phyloP scores from a whole-genome alignment of 2,329 filamentous ascomycete species.

The Colletotrichum sojae region DNA sequence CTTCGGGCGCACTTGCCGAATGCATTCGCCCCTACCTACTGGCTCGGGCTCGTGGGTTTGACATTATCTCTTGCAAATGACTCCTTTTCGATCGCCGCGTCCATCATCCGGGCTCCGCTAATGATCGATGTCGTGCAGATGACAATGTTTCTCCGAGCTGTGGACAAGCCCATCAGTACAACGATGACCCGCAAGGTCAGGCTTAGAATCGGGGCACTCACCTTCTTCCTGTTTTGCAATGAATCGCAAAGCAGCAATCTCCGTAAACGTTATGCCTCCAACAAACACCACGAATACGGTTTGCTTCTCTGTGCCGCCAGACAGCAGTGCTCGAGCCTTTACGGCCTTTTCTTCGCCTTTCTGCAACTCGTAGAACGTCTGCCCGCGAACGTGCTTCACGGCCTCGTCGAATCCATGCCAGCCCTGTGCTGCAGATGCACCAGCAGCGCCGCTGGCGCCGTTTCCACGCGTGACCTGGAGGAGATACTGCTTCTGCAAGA shows the following conservation, averaged over 20 bases:
- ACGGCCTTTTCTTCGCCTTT: slow-evolving; percentile 94
- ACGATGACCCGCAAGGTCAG: background rate
- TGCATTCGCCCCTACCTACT: slow-evolving; percentile 10
- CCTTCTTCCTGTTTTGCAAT: slow-evolving; percentile 87
- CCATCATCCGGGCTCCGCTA: slow-evolving; percentile 91
- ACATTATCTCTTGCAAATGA: slow-evolving; percentile 66
- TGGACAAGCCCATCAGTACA: background rate
- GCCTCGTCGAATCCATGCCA: slow-evolving; percentile 96
- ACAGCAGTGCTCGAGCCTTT: slow-evolving; percentile 86
- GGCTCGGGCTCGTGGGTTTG: slow-evolving; percentile 41
- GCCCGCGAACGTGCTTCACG: slow-evolving; percentile 87
- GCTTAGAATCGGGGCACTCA: slow-evolving; percentile 46
- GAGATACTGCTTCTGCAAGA: slow-evolving; percentile 91
- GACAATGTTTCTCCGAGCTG: slow-evolving; percentile 84
- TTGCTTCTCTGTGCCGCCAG: slow-evolving; percentile 82
- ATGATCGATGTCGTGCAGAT: slow-evolving; percentile 95
- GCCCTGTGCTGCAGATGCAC: slow-evolving; percentile 71
- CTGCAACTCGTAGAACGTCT: slow-evolving; percentile 92
- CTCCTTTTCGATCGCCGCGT: slow-evolving; percentile 82
- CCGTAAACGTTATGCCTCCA: slow-evolving; percentile 96
- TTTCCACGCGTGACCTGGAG: slow-evolving; percentile 78
- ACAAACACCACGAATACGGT: slow-evolving; percentile 97
- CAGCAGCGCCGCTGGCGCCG: slow-evolving; percentile 61
- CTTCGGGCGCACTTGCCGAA: too few species aligned
- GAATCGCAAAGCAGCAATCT: slow-evolving; percentile 94